phyloP scores from a whole-genome alignment of 2,329 filamentous ascomycete genomes.

The Xylaria sp. region DNA sequence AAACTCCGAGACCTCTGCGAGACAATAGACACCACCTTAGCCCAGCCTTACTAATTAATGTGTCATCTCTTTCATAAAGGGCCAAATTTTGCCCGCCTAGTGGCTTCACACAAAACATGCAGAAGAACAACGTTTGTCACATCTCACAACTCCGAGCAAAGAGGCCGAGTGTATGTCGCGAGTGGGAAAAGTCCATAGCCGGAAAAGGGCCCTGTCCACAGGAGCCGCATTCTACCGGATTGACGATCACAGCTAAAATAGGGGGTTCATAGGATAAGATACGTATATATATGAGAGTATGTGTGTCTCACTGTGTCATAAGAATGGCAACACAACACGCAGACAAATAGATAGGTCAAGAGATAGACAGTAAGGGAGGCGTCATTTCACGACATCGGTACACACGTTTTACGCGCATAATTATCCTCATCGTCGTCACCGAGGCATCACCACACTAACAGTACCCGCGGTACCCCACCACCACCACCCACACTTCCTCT shows the following conservation, averaged over 20 bases:
- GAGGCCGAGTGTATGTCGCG: background rate
- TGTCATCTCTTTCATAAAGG: background rate
- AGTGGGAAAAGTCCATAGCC: constrained; percentile 2
- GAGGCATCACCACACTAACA: constrained; percentile 4
- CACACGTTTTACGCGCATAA: background rate
- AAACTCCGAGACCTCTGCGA: background rate
- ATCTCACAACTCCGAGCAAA: background rate
- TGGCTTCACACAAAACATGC: background rate
- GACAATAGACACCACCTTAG: background rate
- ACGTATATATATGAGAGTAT: background rate
- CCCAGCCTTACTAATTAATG: background rate
- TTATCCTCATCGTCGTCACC: constrained; percentile 10
- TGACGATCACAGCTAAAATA: background rate
- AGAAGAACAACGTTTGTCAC: background rate
- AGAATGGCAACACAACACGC: background rate
- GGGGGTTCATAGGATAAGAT: background rate
- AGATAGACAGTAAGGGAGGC: background rate
- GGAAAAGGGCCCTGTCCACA: background rate
- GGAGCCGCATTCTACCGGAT: constrained; percentile 14
- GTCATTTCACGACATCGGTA: background rate
- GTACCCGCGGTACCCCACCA: constrained; percentile 15
- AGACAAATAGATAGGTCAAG: background rate
- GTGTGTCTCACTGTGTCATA: background rate
- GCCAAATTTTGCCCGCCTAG: background rate
- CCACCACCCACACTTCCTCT: constrained; percentile 17